These are phyloP conservation scores for Coemansia sp. DNA, from an alignment of 192 early-diverging fungal species.

Conservation along the genomic window DNA sequence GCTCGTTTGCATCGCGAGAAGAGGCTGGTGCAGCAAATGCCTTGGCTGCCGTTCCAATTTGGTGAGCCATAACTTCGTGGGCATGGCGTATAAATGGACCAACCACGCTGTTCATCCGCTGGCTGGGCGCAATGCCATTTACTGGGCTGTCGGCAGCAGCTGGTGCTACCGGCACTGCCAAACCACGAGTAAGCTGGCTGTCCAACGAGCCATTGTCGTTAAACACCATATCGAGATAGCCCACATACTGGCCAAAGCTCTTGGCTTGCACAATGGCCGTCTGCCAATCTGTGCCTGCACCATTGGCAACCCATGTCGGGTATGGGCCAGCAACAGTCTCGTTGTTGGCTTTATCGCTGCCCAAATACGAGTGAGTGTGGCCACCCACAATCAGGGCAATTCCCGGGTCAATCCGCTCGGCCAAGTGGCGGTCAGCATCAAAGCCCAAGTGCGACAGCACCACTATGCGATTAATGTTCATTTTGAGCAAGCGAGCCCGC, in stretches of 20 bases:
- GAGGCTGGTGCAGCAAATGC: slow-evolving; percentile 47
- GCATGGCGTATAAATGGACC: slow-evolving; percentile 22
- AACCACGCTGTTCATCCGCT: slow-evolving; percentile 5
- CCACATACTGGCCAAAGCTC: slow-evolving; percentile 67
- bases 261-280: slow-evolving; percentile 73
- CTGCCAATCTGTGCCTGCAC: slow-evolving; percentile 59
- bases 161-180: slow-evolving; percentile 59
- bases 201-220: slow-evolving; percentile 61
- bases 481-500: slow-evolving; percentile 57
- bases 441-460: slow-evolving; percentile 76
- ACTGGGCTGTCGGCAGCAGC: slow-evolving; percentile 48
- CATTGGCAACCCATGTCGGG: slow-evolving; percentile 60
- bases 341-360: neutral
- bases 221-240: slow-evolving; percentile 62
- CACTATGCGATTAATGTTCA: slow-evolving; percentile 68
- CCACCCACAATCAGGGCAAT: slow-evolving; percentile 70
- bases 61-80: slow-evolving; percentile 22
- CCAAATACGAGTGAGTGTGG: slow-evolving; percentile 71
- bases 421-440: slow-evolving; percentile 62
- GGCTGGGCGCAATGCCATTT: slow-evolving; percentile 44
- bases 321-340: slow-evolving; percentile 55
- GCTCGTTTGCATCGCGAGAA: slow-evolving; percentile 50
- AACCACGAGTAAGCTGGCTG: slow-evolving; percentile 53
- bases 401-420: slow-evolving; percentile 56
- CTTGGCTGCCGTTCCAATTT: slow-evolving; percentile 48